Evolutionary conservation across 2,329 filamentous ascomycete genomes (phyloP).

Genomic region (Colletotrichum viniferum): DNA sequence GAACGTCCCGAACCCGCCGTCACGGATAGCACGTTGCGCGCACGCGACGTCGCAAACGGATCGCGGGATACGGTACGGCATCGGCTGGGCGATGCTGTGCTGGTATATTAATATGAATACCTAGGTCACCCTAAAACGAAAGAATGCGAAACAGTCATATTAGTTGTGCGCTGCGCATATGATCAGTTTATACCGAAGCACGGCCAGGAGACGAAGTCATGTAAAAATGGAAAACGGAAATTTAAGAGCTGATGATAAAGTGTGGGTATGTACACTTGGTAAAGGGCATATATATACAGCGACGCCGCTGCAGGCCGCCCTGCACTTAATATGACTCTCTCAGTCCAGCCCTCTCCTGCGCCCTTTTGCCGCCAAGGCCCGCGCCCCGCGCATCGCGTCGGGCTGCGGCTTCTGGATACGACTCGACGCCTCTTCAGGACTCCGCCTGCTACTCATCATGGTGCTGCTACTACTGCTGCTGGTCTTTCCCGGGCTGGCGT

Average conservation of each 20-base stretch:
- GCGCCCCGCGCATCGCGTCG: constrained; percentile 41
- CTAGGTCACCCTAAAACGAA: not conserved
- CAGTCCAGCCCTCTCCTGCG: constrained; percentile 45
- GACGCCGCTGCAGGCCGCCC: constrained; percentile 26
- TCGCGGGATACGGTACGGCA: not conserved
- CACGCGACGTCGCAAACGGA: not conserved
- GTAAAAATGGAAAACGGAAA: not conserved
- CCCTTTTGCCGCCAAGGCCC: constrained; percentile 42
- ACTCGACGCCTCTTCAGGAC: constrained; percentile 49
- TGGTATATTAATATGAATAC: not conserved
- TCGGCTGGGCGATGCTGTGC: not conserved
- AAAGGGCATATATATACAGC: constrained; percentile 42
- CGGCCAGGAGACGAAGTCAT: not conserved
- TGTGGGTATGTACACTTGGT: constrained; percentile 30
- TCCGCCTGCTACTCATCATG: constrained; percentile 48
- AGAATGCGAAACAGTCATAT: not conserved
- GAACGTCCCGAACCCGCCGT: not conserved
- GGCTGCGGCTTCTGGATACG: constrained; percentile 53
- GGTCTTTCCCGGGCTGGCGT: constrained; percentile 35
- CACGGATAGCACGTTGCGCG: not conserved
- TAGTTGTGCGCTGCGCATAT: not conserved
- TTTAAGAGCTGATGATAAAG: constrained; percentile 19
- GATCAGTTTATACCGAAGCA: not conserved
- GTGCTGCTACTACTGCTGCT: constrained; percentile 28
- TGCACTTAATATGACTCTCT: constrained; percentile 24